Evolutionary conservation across 805 yeast species (phyloP).

Genomic region (Torulaspora gathmanii): DNA sequence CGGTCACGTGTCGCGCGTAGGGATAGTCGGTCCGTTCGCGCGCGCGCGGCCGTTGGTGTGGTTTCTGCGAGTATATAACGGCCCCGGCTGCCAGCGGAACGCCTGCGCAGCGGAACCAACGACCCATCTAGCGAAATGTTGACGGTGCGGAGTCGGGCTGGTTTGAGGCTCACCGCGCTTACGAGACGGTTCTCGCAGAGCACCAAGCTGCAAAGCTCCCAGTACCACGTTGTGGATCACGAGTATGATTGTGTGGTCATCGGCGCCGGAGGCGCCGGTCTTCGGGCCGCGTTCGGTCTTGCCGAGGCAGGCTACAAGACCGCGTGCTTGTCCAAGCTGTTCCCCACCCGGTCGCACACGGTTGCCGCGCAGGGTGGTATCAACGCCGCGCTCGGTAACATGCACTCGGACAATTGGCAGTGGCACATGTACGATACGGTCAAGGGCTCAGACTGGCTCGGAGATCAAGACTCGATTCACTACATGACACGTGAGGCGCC

Average conservation of each 20-base stretch:
- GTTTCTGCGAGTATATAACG: no score
- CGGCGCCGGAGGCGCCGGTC: constrained; percentile 99
- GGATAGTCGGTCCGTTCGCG: neutral
- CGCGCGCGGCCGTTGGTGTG: no score
- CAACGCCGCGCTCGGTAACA: constrained; percentile 97
- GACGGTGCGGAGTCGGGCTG: constrained; percentile 10
- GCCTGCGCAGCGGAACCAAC: no score
- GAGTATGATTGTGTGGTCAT: constrained; percentile 97
- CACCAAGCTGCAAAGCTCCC: constrained; percentile 26
- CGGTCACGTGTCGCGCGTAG: neutral
- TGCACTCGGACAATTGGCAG: constrained; percentile 98
- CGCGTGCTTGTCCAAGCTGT: constrained; percentile 93
- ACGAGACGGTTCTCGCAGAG: neutral
- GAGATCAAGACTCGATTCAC: constrained; percentile 98
- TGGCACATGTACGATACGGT: constrained; percentile 99
- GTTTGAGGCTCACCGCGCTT: neutral
- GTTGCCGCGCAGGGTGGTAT: constrained; percentile 99
- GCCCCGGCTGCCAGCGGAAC: no score
- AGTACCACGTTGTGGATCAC: constrained; percentile 91
- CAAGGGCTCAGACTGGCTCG: constrained; percentile 98
- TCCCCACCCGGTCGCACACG: constrained; percentile 98
- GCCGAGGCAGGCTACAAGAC: constrained; percentile 97
- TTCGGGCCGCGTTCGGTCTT: constrained; percentile 96
- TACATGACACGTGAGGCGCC: constrained; percentile 99
- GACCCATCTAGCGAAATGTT: constrained; percentile 8